Evolutionary conservation across 352 stramenopile genomes (phyloP).

Genomic region (Bremia lactucae): DNA sequence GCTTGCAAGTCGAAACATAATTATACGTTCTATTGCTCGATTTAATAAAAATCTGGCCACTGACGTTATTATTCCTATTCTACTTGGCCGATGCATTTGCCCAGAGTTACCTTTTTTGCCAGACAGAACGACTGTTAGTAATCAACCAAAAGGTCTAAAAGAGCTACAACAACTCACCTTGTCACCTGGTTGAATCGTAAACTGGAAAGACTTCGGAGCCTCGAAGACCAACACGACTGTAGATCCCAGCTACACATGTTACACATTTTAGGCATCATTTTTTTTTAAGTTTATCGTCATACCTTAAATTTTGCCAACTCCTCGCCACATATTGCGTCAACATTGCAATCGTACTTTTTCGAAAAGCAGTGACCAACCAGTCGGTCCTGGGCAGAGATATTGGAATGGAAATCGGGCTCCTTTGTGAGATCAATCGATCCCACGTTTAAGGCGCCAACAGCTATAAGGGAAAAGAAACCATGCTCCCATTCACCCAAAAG

Average conservation of each 20-base stretch:
- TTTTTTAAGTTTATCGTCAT: background rate
- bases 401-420: constrained; percentile 58
- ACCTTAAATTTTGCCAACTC: constrained; percentile 80
- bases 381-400: constrained; percentile 43
- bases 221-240: constrained; percentile 84
- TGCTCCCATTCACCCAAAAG: constrained; percentile 66
- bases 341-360: constrained; percentile 32
- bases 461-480: constrained; percentile 76
- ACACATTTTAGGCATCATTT: background rate
- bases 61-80: background rate
- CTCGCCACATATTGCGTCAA: constrained; percentile 37
- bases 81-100: constrained; percentile 30
- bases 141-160: background rate
- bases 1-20: too few relatives aligned
- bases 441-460: constrained; percentile 80
- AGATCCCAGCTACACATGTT: constrained; percentile 45
- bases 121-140: constrained; percentile 2
- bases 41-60: too few relatives aligned
- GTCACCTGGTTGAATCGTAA: constrained; percentile 60
- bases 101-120: constrained; percentile 22
- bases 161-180: constrained; percentile 30
- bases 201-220: constrained; percentile 60
- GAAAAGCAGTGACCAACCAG: constrained; percentile 43
- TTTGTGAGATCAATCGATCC: constrained; percentile 70
- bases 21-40: too few relatives aligned